These are phyloP conservation scores for Aspergillus sp. DNA, from an alignment of 2,329 filamentous ascomycete species.

Conservation along the genomic window DNA sequence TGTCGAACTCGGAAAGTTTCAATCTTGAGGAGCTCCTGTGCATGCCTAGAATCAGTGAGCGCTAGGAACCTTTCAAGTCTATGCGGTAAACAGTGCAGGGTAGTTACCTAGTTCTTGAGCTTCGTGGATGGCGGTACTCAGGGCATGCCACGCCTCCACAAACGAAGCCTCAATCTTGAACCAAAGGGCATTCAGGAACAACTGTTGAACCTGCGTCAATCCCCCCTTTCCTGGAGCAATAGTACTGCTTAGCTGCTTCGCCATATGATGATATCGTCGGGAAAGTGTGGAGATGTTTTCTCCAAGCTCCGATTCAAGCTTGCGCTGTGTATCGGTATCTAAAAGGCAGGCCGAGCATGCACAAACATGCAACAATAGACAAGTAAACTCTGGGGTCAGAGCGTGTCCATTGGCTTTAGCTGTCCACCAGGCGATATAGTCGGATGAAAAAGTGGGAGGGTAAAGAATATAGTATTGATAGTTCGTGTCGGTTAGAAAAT, in stretches of 20 bases:
- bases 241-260: conserved; percentile 42
- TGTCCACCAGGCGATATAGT: conserved; percentile 48
- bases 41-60: conserved; percentile 13
- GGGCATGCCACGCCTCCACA: conserved; percentile 49
- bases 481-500: conserved; percentile 46
- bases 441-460: conserved; percentile 43
- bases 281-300: conserved; percentile 39
- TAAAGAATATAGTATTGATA: conserved; percentile 49
- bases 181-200: conserved; percentile 49
- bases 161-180: conserved; percentile 48
- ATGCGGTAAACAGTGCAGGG: neutral
- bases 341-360: conserved; percentile 47
- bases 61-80: neutral
- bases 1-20: conserved; percentile 44
- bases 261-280: conserved; percentile 41
- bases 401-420: conserved; percentile 31
- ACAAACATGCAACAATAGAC: conserved; percentile 46
- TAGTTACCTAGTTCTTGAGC: conserved; percentile 48
- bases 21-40: conserved; percentile 39
- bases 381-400: conserved; percentile 46
- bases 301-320: conserved; percentile 46
- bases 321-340: conserved; percentile 33
- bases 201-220: conserved; percentile 48
- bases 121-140: conserved; percentile 45
- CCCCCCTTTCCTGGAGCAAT: conserved; percentile 45